Evolutionary conservation across 371 early-diverging fungal species (phyloP), one percentile per base, ranked within the genome.

Genomic region (Rhizomucor pusillus): DNA sequence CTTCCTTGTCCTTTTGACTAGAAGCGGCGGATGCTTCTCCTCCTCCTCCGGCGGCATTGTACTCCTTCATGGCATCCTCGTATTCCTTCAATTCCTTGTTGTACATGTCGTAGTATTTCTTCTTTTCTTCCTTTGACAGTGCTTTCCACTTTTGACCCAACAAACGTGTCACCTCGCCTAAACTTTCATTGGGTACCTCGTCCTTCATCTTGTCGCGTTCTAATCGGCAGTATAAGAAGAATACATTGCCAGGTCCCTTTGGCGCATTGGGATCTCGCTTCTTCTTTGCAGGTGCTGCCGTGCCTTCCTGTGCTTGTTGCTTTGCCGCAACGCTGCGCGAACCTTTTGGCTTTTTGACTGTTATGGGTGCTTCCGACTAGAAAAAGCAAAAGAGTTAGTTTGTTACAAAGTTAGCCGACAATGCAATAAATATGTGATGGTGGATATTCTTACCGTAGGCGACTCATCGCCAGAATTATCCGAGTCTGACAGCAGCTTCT

Each of bases 261-360:
- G 85, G 85, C 29, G 85, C 85, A 54, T 81, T 80, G 5, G 85
- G 85, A 58, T 85, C 85, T 37, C 66, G 70, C 40, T 73, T 71
- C 49, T 67, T 71, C 25, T 65, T 63, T 35, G 55, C 53, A 25
- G 62, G 54, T 36, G 56, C 34, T 18, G 58, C 29, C 14, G 52
- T 45, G 20, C 57, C 50, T 20, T 34, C 36, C 45, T 34, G n/a
- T 5, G 37, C 47, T 47, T 49, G 41, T 12, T 29, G 33, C 33
- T 43, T 50, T 3, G 18, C 14, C 13, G 16, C 52, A 39, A 35
- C 22, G 56, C 56, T 67, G 45, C 29, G 51, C 51, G 12, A 45
- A 22, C 9, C 49, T 20, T 35, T 57, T 29, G 52, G 20, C 33
- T 58, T 61, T 56, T 62, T 68, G 12, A 61, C 60, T 20, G 54